A percentile compares a stretch with the other conserved stretches of the same genome.
Conservation (phyloP, 805 yeast genomes). For the Saccharomycopsis fibuligera region DNA sequence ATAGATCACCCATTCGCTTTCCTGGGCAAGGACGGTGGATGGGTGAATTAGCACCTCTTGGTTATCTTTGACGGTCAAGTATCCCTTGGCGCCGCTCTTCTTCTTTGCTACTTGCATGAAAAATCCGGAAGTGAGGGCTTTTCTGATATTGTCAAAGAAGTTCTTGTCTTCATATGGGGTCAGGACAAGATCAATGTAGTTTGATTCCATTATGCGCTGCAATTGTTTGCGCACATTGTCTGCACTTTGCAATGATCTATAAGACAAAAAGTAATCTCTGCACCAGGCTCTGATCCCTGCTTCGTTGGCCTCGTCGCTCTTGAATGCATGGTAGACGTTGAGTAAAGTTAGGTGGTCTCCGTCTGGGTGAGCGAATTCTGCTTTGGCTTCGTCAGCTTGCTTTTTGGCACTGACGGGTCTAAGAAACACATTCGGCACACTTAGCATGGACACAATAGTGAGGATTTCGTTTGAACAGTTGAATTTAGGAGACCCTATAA, state of each 20-base stretch:
- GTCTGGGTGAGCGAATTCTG: slow-evolving; percentile 82
- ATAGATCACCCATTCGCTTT: slow-evolving; percentile 89
- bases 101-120: slow-evolving; percentile 98
- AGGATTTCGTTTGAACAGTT: slow-evolving; percentile 84
- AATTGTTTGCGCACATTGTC: slow-evolving; percentile 81
- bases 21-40: slow-evolving; percentile 81
- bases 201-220: slow-evolving; percentile 72
- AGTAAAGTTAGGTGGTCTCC: slow-evolving; percentile 92
- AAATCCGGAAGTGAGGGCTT: slow-evolving; percentile 86
- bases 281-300: slow-evolving; percentile 76
- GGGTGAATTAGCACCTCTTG: slow-evolving; percentile 96
- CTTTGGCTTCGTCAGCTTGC: slow-evolving; percentile 87
- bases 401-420: slow-evolving; percentile 85
- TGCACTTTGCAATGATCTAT: slow-evolving; percentile 81
- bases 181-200: slow-evolving; percentile 66
- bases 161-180: slow-evolving; percentile 55
- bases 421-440: slow-evolving; percentile 91
- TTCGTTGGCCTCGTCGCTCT: slow-evolving; percentile 63
- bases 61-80: slow-evolving; percentile 87
- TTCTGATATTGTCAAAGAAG: slow-evolving; percentile 74
- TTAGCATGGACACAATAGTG: slow-evolving; percentile 80
- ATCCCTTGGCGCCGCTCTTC: slow-evolving; percentile 74
- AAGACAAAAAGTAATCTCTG: slow-evolving; percentile 78
- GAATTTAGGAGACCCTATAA: slow-evolving; percentile 81
- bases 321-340: slow-evolving; percentile 81